These are phyloP conservation scores for Nakazawaea pomicola DNA, from an alignment of 805 yeast species.

Conservation along the genomic window DNA sequence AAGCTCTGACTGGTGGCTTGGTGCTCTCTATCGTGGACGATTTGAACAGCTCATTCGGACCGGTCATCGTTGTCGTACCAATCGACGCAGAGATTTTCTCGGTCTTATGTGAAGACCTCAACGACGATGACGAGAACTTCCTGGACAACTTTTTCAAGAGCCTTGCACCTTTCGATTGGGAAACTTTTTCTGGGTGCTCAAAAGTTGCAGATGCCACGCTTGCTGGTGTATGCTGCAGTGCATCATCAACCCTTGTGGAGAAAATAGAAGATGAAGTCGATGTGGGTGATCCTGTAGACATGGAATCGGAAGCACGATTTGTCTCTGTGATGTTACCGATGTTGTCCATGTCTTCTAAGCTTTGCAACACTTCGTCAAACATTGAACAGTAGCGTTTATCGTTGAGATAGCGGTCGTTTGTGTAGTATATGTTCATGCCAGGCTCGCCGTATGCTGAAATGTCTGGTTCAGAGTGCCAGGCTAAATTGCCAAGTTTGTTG, in stretches of 20 bases:
- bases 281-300: not conserved
- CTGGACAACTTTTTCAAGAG: not conserved
- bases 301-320: no score
- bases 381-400: slow-evolving; percentile 3
- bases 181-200: not conserved
- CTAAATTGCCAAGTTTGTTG: no score
- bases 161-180: not conserved
- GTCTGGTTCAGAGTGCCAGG: no score
- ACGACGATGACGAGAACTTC: not conserved
- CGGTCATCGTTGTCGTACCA: no score
- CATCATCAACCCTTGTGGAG: no score
- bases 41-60: no score
- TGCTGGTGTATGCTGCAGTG: not conserved
- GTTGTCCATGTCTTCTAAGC: not conserved
- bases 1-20: no score
- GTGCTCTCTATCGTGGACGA: no score
- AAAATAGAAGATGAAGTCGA: not conserved
- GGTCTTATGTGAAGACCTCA: not conserved
- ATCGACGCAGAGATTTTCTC: no score
- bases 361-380: slow-evolving; percentile 2
- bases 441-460: no score
- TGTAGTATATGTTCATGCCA: no score
- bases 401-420: not conserved
- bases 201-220: not conserved
- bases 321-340: no score